A percentile compares a stretch with the other conserved stretches of the same genome.
These are phyloP conservation scores for Amanita thiersii DNA, from an alignment of 768 basidiomycete genomes.

Conservation along the genomic window DNA sequence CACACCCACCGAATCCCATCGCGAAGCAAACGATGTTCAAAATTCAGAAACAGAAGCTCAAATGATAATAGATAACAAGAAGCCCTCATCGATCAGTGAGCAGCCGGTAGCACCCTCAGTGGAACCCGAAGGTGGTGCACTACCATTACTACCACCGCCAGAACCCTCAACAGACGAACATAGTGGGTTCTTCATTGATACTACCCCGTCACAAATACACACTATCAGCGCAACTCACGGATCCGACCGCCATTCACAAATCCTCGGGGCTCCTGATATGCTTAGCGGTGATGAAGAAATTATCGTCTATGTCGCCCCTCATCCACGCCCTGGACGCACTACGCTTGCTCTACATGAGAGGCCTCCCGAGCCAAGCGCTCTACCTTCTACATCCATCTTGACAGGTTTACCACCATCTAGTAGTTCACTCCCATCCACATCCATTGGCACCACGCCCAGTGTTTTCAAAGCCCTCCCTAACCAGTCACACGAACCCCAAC, in stretches of 20 bases:
- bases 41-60: no score
- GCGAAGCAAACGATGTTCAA: no score
- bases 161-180: constrained; percentile 10
- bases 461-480: neutral
- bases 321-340: constrained; percentile 35
- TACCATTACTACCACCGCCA: neutral
- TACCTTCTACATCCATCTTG: constrained; percentile 16
- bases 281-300: constrained; percentile 48
- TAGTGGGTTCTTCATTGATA: constrained; percentile 32
- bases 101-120: no score
- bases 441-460: neutral
- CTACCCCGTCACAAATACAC: constrained; percentile 20
- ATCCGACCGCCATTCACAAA: constrained; percentile 12
- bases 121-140: no score
- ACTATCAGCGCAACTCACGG: constrained; percentile 7
- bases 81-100: no score
- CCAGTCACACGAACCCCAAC: constrained; percentile 6
- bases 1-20: no score
- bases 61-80: no score
- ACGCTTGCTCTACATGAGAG: constrained; percentile 8
- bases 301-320: constrained; percentile 74
- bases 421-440: neutral
- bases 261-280: constrained; percentile 13
- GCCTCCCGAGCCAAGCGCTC: constrained; percentile 3
- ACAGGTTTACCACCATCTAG: constrained; percentile 13